phyloP scores from a whole-genome alignment of 2,329 filamentous ascomycete species.

The Aspergillus fructus region DNA sequence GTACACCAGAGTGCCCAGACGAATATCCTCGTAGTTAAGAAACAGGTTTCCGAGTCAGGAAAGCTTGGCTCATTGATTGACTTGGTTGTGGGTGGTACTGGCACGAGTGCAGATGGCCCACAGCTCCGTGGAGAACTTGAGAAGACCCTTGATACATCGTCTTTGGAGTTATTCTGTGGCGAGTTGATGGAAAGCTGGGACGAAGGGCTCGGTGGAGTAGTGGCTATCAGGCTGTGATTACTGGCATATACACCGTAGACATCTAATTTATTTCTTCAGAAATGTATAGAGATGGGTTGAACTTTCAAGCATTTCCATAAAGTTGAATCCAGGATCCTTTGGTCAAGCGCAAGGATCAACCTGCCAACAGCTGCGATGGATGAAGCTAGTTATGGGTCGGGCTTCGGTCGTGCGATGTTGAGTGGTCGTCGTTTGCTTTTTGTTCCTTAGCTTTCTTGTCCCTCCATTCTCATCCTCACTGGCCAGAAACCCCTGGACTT shows the following conservation, averaged over 20 bases:
- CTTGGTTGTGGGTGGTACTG: slow-evolving; percentile 32
- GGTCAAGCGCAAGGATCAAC: background rate
- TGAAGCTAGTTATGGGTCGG: background rate
- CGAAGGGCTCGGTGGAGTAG: slow-evolving; percentile 43
- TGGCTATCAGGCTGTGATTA: slow-evolving; percentile 30
- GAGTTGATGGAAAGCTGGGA: slow-evolving; percentile 50
- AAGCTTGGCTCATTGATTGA: slow-evolving; percentile 44
- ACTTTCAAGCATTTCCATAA: background rate
- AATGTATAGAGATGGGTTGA: background rate
- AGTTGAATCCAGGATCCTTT: background rate
- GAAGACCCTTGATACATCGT: slow-evolving; percentile 36
- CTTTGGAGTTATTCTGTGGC: slow-evolving; percentile 45
- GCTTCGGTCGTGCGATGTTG: background rate
- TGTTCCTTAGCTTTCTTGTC: background rate
- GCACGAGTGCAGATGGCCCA: slow-evolving; percentile 21
- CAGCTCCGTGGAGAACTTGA: slow-evolving; percentile 34
- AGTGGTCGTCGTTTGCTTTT: background rate
- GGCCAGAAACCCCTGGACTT: background rate
- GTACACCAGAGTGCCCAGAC: slow-evolving; percentile 35
- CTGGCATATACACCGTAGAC: background rate
- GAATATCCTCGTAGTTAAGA: slow-evolving; percentile 38
- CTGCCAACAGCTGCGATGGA: background rate
- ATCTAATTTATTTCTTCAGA: background rate
- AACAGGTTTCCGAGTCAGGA: slow-evolving; percentile 38
- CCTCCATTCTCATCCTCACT: background rate